Percentiles rank a stretch among this genome's conserved stretches.
These are phyloP conservation scores for Candida smagusa DNA, from an alignment of 1,139 yeast species.

Conservation along the genomic window DNA sequence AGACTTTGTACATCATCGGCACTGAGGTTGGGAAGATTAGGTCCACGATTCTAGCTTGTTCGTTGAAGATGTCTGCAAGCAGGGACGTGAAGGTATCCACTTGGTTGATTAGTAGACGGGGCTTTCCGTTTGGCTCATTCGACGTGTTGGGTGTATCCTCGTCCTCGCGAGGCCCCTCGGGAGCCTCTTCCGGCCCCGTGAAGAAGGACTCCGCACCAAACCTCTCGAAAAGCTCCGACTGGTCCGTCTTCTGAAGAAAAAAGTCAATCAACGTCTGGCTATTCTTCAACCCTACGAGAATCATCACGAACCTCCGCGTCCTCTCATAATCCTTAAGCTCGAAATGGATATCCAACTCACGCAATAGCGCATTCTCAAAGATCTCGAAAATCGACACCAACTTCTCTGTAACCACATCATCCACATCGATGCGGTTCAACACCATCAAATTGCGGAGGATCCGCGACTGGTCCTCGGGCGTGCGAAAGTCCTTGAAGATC, in stretches of 20 bases:
- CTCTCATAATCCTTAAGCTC: slow-evolving; percentile 47
- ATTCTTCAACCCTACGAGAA: slow-evolving; percentile 36
- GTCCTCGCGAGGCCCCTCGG: too few species aligned
- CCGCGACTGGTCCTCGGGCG: slow-evolving; percentile 50
- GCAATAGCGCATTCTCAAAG: slow-evolving; percentile 67
- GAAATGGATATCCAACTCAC: slow-evolving; percentile 65
- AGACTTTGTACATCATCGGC: slow-evolving; percentile 48
- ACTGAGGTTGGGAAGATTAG: slow-evolving; percentile 37
- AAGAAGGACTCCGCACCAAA: slow-evolving; percentile 22
- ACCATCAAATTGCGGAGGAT: slow-evolving; percentile 38
- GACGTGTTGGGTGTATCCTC: slow-evolving; percentile 1
- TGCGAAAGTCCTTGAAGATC: slow-evolving; percentile 45
- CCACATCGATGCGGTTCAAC: slow-evolving; percentile 40
- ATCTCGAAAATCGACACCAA: slow-evolving; percentile 61
- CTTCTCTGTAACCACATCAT: slow-evolving; percentile 39
- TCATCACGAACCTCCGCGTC: slow-evolving; percentile 33
- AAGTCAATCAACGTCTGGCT: slow-evolving; percentile 47
- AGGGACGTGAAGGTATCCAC: slow-evolving; percentile 18
- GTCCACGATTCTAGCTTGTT: slow-evolving; percentile 36
- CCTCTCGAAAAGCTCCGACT: slow-evolving; percentile 27
- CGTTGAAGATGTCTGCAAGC: slow-evolving; percentile 33
- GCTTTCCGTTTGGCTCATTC: background rate
- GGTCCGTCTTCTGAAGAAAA: slow-evolving; percentile 42
- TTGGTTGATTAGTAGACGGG: slow-evolving; percentile 1
- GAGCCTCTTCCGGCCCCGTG: background rate